Conservation (phyloP, 441 rosid species). For the Metrosideros polymorpha region DNA sequence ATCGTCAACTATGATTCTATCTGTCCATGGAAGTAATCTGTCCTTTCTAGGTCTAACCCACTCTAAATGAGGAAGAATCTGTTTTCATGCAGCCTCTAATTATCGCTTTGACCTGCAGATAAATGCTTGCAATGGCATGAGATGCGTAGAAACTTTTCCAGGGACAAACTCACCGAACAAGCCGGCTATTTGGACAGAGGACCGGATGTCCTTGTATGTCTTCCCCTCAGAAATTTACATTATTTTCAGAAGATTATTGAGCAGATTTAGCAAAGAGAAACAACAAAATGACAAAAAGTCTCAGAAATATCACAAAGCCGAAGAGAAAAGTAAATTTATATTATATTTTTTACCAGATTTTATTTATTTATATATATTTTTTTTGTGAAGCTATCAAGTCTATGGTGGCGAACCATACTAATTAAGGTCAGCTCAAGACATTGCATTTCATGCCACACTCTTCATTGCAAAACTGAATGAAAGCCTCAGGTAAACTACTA, state of each 20-base stretch:
- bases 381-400: slow-evolving; percentile 39
- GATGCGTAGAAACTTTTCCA: slow-evolving; percentile 54
- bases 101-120: slow-evolving; percentile 22
- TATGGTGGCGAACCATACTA: slow-evolving; percentile 51
- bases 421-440: slow-evolving; percentile 60
- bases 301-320: not conserved
- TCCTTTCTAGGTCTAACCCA: not conserved
- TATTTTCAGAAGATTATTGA: not conserved
- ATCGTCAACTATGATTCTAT: not conserved
- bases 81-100: not conserved
- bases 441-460: slow-evolving; percentile 54
- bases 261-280: not conserved
- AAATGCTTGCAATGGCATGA: slow-evolving; percentile 66
- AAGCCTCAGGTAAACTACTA: too few relatives aligned
- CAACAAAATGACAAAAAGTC: not conserved
- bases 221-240: not conserved
- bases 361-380: too few relatives aligned
- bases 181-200: slow-evolving; percentile 64
- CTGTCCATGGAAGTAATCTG: not conserved
- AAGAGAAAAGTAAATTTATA: not conserved
- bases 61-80: not conserved
- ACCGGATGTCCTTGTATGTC: slow-evolving; percentile 65
- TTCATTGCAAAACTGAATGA: slow-evolving; percentile 52
- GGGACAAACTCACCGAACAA: slow-evolving; percentile 63
- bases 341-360: not conserved